These are phyloP conservation scores for Aspergillus bridgeri DNA, from an alignment of 495 filamentous ascomycete genomes.

Conservation along the genomic window DNA sequence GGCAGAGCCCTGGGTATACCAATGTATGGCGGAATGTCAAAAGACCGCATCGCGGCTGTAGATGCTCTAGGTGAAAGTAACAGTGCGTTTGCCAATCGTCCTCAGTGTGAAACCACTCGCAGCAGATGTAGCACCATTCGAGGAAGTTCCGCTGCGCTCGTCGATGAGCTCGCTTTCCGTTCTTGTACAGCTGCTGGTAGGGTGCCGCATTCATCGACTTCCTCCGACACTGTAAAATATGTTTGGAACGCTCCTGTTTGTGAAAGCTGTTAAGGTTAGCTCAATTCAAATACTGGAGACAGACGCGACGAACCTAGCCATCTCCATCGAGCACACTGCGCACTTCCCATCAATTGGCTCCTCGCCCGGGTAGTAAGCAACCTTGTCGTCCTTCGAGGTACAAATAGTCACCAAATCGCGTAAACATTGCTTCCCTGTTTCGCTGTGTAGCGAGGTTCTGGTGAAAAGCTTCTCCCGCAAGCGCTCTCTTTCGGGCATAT, in stretches of 20 bases:
- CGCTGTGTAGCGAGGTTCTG: conserved; percentile 12
- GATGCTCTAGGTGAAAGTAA: conserved; percentile 3
- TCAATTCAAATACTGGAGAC: conserved; percentile 4
- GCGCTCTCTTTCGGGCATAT: conserved; percentile 12
- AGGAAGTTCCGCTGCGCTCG: conserved; percentile 9
- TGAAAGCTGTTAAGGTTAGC: too few species aligned
- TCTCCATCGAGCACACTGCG: neutral
- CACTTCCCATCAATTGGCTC: neutral
- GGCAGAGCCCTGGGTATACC: conserved; percentile 7
- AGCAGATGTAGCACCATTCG: conserved; percentile 6
- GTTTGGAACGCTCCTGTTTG: conserved; percentile 15
- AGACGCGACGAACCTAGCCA: conserved; percentile 1
- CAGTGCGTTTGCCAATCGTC: conserved; percentile 2
- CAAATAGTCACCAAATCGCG: conserved; percentile 7
- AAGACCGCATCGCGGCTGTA: conserved; percentile 4
- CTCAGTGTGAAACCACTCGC: conserved; percentile 1
- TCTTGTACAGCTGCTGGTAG: conserved; percentile 22
- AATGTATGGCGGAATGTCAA: conserved; percentile 11
- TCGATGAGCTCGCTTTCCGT: conserved; percentile 20
- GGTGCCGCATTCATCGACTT: conserved; percentile 15
- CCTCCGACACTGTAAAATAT: conserved; percentile 24
- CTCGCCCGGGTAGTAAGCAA: conserved; percentile 6
- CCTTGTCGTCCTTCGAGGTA: conserved; percentile 1
- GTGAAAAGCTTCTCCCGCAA: conserved; percentile 16
- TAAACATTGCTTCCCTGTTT: conserved; percentile 8